These are phyloP conservation scores for Ormosia semicastrata DNA, from an alignment of 306 rosid species.

Conservation along the genomic window DNA sequence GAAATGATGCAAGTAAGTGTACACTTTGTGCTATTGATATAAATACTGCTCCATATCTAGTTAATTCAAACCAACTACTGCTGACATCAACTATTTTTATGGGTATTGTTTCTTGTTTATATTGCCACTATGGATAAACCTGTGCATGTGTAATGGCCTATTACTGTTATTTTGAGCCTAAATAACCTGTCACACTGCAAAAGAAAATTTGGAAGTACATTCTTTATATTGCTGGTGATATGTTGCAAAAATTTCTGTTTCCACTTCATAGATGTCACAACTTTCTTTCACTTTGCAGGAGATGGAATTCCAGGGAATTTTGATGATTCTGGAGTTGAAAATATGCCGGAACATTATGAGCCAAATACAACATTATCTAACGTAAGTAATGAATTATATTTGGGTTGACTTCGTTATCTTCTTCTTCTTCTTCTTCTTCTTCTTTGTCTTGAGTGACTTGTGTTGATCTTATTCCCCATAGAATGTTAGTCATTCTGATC, in stretches of 20 bases:
- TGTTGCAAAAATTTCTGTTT: background rate
- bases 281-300: slow-evolving; percentile 30
- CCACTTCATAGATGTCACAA: background rate
- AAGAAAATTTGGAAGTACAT: background rate
- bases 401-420: background rate
- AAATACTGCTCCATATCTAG: background rate
- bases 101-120: background rate
- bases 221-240: background rate
- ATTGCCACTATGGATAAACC: background rate
- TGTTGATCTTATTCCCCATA: background rate
- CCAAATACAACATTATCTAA: slow-evolving; percentile 3
- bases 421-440: background rate
- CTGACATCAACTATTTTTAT: background rate
- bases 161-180: background rate
- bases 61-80: background rate
- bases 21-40: background rate
- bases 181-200: background rate
- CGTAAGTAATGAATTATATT: slow-evolving; percentile 39
- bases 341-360: background rate
- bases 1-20: slow-evolving; percentile 29
- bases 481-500: background rate
- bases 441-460: background rate
- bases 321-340: slow-evolving; percentile 1
- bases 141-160: background rate
- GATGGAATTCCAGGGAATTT: slow-evolving; percentile 17